Evolutionary conservation across 108 stramenopile genomes (phyloP).

Genomic region (Schizochytrium sp.): DNA sequence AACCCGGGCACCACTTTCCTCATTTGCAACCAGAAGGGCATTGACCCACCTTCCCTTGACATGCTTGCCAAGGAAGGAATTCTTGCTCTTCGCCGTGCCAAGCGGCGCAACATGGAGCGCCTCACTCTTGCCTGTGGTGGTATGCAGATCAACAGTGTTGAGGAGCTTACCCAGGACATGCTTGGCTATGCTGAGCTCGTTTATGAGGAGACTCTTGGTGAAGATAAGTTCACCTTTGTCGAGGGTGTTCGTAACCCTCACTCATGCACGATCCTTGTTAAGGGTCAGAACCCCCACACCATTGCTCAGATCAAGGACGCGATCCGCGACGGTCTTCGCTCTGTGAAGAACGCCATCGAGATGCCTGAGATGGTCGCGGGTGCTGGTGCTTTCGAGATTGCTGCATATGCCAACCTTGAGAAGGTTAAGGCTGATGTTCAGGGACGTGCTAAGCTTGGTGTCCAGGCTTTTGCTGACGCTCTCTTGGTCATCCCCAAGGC

Average conservation of each 20-base stretch:
- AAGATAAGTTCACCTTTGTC: constrained; percentile 99
- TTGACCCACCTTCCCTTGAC: constrained; percentile 96
- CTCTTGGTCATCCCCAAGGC: constrained; percentile 96
- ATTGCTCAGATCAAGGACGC: constrained; percentile 98
- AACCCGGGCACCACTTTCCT: constrained; percentile 90
- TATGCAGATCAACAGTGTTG: constrained; percentile 89
- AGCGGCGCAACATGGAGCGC: constrained; percentile 99
- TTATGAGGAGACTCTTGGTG: constrained; percentile 93
- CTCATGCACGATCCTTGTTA: constrained; percentile 93
- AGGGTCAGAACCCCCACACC: constrained; percentile 96
- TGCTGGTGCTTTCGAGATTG: constrained; percentile 96
- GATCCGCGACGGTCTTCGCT: constrained; percentile 94
- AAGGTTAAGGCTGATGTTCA: constrained; percentile 78
- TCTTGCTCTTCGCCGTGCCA: constrained; percentile 93
- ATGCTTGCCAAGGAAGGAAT: constrained; percentile 99
- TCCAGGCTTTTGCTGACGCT: constrained; percentile 96
- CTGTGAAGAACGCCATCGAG: constrained; percentile 95
- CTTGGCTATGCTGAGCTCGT: constrained; percentile 95
- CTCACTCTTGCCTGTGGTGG: constrained; percentile 98
- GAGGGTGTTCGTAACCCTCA: constrained; percentile 92
- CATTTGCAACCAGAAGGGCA: constrained; percentile 99
- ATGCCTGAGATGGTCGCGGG: constrained; percentile 94
- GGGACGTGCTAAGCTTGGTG: constrained; percentile 93
- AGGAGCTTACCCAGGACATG: constrained; percentile 89
- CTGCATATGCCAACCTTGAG: constrained; percentile 82